A percentile compares a stretch with the other conserved stretches of the same genome.
phyloP scores from a whole-genome alignment of 192 early-diverging fungal genomes.

The Jimgerdemannia flammicorona region DNA sequence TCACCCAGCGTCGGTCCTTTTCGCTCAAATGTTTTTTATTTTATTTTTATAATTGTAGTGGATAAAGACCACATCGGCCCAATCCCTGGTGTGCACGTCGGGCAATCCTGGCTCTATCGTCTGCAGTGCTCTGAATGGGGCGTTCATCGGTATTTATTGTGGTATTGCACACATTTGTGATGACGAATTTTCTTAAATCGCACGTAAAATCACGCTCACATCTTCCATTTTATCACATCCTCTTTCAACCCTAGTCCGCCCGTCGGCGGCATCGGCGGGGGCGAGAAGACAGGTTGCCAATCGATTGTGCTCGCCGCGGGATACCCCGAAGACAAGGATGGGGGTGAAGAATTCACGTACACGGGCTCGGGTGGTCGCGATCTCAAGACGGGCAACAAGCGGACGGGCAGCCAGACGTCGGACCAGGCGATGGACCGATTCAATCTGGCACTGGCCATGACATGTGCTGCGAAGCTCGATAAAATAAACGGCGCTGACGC shows the following conservation, averaged over 20 bases:
- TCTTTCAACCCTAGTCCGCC: slow-evolving; percentile 39
- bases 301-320: slow-evolving; percentile 62
- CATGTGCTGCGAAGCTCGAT: slow-evolving; percentile 49
- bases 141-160: slow-evolving; percentile 37
- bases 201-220: too few relatives aligned
- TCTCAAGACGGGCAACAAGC: slow-evolving; percentile 38
- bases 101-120: slow-evolving; percentile 51
- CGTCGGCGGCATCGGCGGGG: slow-evolving; percentile 61
- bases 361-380: slow-evolving; percentile 64
- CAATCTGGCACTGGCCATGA: slow-evolving; percentile 56
- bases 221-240: too few relatives aligned
- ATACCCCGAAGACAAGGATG: slow-evolving; percentile 62
- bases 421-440: slow-evolving; percentile 56
- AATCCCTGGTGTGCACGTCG: slow-evolving; percentile 59
- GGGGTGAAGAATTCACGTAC: slow-evolving; percentile 62
- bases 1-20: background rate
- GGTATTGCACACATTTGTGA: too few relatives aligned
- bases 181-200: too few relatives aligned
- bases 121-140: slow-evolving; percentile 42
- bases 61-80: slow-evolving; percentile 39
- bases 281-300: slow-evolving; percentile 40
- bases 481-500: slow-evolving; percentile 35
- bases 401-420: slow-evolving; percentile 42
- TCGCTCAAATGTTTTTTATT: background rate
- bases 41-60: slow-evolving; percentile 21